Conservation (phyloP, 202 grass and related monocot species). For the Zizania palustris region DNA sequence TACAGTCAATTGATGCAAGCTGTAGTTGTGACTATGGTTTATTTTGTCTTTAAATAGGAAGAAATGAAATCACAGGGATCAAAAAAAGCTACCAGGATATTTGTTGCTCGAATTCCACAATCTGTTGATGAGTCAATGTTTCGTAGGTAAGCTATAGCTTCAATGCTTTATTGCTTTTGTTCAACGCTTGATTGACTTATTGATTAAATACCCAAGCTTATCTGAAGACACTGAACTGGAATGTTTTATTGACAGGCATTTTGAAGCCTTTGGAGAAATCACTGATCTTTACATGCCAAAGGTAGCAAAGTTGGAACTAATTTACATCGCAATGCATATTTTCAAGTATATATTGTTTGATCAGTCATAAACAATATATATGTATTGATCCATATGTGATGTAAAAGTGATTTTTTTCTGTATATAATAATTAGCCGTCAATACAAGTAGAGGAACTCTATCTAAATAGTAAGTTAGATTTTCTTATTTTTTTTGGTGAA, state of each 20-base stretch:
- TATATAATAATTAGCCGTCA: conserved; percentile 1
- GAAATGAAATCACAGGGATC: conserved; percentile 80
- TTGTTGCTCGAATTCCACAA: conserved; percentile 88
- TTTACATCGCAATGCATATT: conserved; percentile 26
- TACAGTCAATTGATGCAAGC: conserved; percentile 8
- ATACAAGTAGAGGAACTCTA: background rate
- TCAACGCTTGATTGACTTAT: background rate
- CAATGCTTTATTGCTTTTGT: conserved; percentile 13
- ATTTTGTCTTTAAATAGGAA: conserved; percentile 55
- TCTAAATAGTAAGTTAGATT: conserved; percentile 14
- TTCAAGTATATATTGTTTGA: background rate
- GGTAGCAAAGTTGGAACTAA: conserved; percentile 44
- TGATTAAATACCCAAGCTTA: background rate
- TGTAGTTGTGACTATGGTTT: conserved; percentile 18
- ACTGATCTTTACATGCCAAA: conserved; percentile 98
- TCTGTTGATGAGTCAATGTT: conserved; percentile 82
- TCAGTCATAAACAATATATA: background rate
- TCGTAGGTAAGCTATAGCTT: conserved; percentile 59
- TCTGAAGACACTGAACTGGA: conserved; percentile 8
- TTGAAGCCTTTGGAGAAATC: conserved; percentile 92
- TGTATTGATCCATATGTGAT: background rate
- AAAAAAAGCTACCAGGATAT: conserved; percentile 91
- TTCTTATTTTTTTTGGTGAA: background rate
- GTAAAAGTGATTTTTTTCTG: background rate
- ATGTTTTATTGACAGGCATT: conserved; percentile 63